Evolutionary conservation across 371 early-diverging fungal species (phyloP).

Genomic region (Mucor indicus): DNA sequence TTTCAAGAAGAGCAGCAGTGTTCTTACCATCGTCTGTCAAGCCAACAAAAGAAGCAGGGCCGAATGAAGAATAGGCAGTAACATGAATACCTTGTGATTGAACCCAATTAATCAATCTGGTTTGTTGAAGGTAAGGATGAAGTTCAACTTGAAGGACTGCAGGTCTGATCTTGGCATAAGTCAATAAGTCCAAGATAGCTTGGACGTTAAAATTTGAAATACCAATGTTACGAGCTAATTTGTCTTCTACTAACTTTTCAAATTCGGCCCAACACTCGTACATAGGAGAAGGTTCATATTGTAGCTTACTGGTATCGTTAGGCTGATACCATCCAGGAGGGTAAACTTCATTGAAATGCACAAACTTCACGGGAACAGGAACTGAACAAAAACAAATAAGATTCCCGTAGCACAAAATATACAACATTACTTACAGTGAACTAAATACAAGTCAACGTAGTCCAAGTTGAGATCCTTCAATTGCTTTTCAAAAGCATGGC

Average conservation of each 20-base stretch:
- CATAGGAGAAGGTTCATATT: slow-evolving; percentile 33
- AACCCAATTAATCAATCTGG: slow-evolving; percentile 36
- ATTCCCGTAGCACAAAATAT: slow-evolving; percentile 44
- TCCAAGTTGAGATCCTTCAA: slow-evolving; percentile 53
- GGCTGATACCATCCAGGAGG: slow-evolving; percentile 27
- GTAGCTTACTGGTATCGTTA: background rate
- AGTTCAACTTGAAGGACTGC: slow-evolving; percentile 45
- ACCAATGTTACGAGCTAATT: slow-evolving; percentile 52
- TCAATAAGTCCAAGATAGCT: slow-evolving; percentile 28
- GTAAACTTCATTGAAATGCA: slow-evolving; percentile 17
- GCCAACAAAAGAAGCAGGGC: slow-evolving; percentile 47
- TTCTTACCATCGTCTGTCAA: slow-evolving; percentile 40
- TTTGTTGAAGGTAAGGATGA: slow-evolving; percentile 66
- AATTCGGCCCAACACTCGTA: slow-evolving; percentile 34
- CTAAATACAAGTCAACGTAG: slow-evolving; percentile 69
- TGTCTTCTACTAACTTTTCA: slow-evolving; percentile 33
- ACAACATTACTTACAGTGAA: slow-evolving; percentile 36
- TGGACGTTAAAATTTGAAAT: slow-evolving; percentile 57
- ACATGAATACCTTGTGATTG: slow-evolving; percentile 35
- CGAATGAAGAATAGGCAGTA: slow-evolving; percentile 61
- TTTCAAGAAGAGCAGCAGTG: slow-evolving; percentile 42
- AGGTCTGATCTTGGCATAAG: slow-evolving; percentile 34
- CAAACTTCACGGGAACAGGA: slow-evolving; percentile 27
- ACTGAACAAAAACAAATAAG: slow-evolving; percentile 18
- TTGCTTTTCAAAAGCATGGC: slow-evolving; percentile 46